Percentiles rank a stretch among this genome's conserved stretches.
Evolutionary conservation across 148 eudicot genomes (phyloP).

Genomic region (Rhododendron ferrugineum): DNA sequence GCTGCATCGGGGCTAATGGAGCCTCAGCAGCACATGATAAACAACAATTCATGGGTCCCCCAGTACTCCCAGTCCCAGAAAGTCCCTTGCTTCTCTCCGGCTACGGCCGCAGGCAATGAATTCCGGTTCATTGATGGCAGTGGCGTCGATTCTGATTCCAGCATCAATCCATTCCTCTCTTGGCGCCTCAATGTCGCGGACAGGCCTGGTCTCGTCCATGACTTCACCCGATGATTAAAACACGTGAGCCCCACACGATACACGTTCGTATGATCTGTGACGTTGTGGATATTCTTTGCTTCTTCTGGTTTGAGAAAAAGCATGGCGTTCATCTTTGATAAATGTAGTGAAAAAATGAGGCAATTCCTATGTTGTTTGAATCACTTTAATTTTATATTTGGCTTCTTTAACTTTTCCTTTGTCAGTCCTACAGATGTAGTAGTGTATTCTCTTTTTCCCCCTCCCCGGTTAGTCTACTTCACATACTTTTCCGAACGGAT

Average conservation of each 20-base stretch:
- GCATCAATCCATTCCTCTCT: constrained; percentile 47
- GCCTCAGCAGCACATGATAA: constrained; percentile 28
- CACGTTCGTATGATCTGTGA: neutral
- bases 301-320: neutral
- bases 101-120: constrained; percentile 35
- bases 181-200: constrained; percentile 68
- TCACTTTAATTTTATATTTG: neutral
- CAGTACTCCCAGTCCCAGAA: constrained; percentile 41
- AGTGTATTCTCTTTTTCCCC: neutral
- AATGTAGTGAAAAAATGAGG: neutral
- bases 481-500: neutral
- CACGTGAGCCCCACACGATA: neutral
- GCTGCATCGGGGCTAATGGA: constrained; percentile 26
- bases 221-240: constrained; percentile 47
- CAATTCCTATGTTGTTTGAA: neutral
- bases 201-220: constrained; percentile 58
- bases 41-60: constrained; percentile 41
- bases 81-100: constrained; percentile 43
- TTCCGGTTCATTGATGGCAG: constrained; percentile 55
- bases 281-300: neutral
- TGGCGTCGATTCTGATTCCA: constrained; percentile 25
- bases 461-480: neutral
- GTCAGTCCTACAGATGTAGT: neutral
- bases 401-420: neutral
- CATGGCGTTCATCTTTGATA: neutral